phyloP scores from a whole-genome alignment of 345 rosid genomes.

The Carallia brachiata region DNA sequence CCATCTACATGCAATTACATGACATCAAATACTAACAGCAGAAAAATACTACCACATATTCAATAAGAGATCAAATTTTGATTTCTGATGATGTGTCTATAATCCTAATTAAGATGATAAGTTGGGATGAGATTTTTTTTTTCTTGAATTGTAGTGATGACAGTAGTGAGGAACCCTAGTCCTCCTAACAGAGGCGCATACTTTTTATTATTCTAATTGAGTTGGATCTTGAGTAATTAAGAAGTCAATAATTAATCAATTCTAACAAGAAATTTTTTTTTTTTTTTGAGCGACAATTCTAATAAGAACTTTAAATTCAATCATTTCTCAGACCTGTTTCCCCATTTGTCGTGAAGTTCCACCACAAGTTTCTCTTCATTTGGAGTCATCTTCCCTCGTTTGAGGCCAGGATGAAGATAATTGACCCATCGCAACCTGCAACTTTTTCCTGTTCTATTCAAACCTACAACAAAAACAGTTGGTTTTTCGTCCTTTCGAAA shows the following conservation, averaged over 20 bases:
- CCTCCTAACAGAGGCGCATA: no score
- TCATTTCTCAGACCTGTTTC: conserved; percentile 64
- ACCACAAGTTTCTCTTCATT: conserved; percentile 88
- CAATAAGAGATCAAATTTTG: no score
- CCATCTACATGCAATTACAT: conserved; percentile 54
- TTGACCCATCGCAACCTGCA: conserved; percentile 99
- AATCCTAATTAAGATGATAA: not conserved
- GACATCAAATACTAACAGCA: not conserved
- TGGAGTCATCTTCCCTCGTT: conserved; percentile 92
- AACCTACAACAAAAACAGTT: conserved; percentile 79
- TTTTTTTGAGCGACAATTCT: no score
- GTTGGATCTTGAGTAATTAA: no score
- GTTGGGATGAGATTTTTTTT: not conserved
- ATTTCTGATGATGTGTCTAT: not conserved
- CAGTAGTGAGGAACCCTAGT: no score
- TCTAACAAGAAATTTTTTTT: no score
- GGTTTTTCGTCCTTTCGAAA: conserved; percentile 8
- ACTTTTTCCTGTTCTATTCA: conserved; percentile 97
- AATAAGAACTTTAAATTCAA: no score
- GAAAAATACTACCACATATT: not conserved
- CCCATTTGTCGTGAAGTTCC: conserved; percentile 93
- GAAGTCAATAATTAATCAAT: no score
- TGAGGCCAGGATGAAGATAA: conserved; percentile 93
- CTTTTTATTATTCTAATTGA: no score
- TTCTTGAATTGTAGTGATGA: no score